Evolutionary conservation across 352 stramenopile genomes (phyloP), one percentile per base, ranked within the genome.

Genomic region (Blastocystis sp.): DNA sequence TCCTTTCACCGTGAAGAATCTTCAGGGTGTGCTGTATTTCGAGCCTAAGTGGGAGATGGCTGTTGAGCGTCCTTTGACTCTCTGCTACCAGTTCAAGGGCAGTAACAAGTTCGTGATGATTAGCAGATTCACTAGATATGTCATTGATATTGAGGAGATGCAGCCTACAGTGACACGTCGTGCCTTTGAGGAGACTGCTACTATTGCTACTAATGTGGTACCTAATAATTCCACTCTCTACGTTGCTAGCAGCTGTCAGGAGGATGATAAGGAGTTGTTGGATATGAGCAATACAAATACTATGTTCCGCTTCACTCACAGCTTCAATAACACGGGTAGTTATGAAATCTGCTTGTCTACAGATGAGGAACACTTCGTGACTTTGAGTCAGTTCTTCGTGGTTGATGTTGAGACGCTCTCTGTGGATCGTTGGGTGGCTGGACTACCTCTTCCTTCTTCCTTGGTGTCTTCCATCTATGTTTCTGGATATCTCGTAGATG

Each of bases 81-180:
- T 84, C 19, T 84, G 73, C 73, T 84, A 84, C 73, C 27, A 56
- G 51, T 84, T 84, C 53, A 22, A 54, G 30, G 73, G 73, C 30
- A 58, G 73, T 22, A 54, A 66, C 33, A 60, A 66, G 73, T 84
- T 66, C 51, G 40, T 40, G n/a, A 5, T 48, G 73, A 1, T 84
- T 33, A 69, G 11, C 5, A 56, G 24, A 3, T 33, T 84, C 42
- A 44, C 27, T 11, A 33, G 17, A 17, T 84, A 84, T 51, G 24
- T 84, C 73, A 84, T 84, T 37, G 17, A 27, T 3, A 66, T n/a
- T 15, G 73, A 68, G 35, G 7, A 54, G 42, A 64, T 84, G 51
- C 19, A 19, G 51, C 73, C 73, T 30, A 53, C 27, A 17, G 56
- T 68, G 51, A 30, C 59, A 33, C 73, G 73, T 44, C 19, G 15